Conservation (phyloP, 2,329 filamentous ascomycete species). For the Hypoxylon sp. region DNA sequence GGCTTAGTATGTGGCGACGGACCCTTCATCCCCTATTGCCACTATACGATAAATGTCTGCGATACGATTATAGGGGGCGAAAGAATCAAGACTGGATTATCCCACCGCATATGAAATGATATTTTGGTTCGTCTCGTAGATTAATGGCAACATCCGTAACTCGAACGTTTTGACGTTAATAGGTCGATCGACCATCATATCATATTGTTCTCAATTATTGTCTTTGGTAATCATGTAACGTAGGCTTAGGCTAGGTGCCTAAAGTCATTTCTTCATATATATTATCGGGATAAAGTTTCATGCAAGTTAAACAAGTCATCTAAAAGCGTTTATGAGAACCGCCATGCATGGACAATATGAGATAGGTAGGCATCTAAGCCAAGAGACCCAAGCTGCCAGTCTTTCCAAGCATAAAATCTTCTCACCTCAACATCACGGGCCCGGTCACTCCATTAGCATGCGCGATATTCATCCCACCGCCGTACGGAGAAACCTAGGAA, state of each 20-base stretch:
- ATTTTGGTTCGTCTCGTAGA: constrained; percentile 20
- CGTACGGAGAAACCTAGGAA: constrained; percentile 15
- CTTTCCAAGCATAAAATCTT: neutral
- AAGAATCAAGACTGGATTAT: constrained; percentile 10
- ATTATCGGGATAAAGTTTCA: constrained; percentile 20
- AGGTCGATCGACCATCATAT: constrained; percentile 7
- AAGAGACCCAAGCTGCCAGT: constrained; percentile 7
- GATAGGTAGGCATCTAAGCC: too few relatives aligned
- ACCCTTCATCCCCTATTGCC: constrained; percentile 17
- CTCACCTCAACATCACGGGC: constrained; percentile 10
- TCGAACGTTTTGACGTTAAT: constrained; percentile 3
- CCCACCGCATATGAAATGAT: constrained; percentile 26
- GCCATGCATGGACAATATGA: too few relatives aligned
- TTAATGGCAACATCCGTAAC: constrained; percentile 22
- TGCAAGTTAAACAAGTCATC: constrained; percentile 12
- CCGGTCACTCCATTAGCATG: constrained; percentile 8
- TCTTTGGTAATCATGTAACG: constrained; percentile 6
- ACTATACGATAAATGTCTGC: neutral
- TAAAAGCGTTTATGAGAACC: neutral
- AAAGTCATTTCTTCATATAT: constrained; percentile 30
- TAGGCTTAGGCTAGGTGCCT: constrained; percentile 18
- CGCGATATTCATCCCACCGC: constrained; percentile 20
- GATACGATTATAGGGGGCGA: constrained; percentile 14
- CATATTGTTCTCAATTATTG: constrained; percentile 4
- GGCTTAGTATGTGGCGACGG: constrained; percentile 4